Base-by-base conservation (phyloP, 2,329 filamentous ascomycete species). In the Alternaria rosae region DNA sequence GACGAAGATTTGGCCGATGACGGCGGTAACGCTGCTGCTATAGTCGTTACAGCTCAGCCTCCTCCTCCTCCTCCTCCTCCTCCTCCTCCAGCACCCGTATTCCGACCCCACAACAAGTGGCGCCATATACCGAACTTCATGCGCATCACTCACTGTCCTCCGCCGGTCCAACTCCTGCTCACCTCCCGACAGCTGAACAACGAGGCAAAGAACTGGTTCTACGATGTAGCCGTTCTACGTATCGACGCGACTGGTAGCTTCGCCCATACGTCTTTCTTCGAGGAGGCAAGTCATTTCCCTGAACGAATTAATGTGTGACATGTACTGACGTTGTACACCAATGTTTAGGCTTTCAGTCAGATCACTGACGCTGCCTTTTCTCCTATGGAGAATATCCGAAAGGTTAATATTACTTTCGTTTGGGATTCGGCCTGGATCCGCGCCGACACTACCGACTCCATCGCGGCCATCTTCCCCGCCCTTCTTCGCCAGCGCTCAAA, bases 351-450 rank as follows among this genome's bases (percentile, higher is more conserved):
- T 11, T 65, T 78, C 23, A 57, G 54, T 10, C 61, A 75, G 41
- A 71, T 79, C 55, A 64, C 68, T 17, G 68, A 70, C 4, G 71
- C 75, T 17, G 67, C 69, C 6, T 77, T 76, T 65, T 77, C 76
- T 1, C 76, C 76, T 6, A 70, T 78, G 62, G 68, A 78, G 45
- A 70, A 73, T n/a, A 73, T 78, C 51, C 75, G 73, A 43, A 75
- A 71, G 42, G 73, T 72, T 15, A 62, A 78, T 38, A 59, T 78
- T 8, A 69, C 57, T 0, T 76, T 79, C 41, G 71, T 72, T 30
- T 79, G 76, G 76, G 76, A 79, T 55, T 71, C 71, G 0, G 70
- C 69, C 8, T 79, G 75, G 75, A 62, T 78, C 17, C 70, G 73
- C 3, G 61, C 67, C 2, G 65, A 71, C 12, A 42, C 41, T 1